Conservation (phyloP, 1,139 yeast genomes). For the Sugiyamaella novakii region DNA sequence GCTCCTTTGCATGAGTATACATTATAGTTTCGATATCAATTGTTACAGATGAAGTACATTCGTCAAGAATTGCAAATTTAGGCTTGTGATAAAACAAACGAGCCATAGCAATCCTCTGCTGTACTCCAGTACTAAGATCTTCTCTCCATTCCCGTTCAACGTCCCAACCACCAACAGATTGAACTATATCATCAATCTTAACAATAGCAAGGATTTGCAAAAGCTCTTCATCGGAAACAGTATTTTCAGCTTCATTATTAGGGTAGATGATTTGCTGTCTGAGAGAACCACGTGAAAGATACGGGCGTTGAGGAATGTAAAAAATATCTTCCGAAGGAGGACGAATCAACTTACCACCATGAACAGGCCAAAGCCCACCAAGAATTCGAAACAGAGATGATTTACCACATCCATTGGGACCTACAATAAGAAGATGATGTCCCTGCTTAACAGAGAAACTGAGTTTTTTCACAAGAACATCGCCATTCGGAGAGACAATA, state of each 20-base stretch:
- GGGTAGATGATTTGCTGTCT: constrained; percentile 92
- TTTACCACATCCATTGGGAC: constrained; percentile 96
- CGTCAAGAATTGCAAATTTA: constrained; percentile 90
- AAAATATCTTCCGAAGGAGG: constrained; percentile 74
- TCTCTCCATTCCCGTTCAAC: constrained; percentile 82
- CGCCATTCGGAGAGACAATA: constrained; percentile 82
- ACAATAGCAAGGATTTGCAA: constrained; percentile 56
- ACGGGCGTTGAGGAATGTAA: constrained; percentile 91
- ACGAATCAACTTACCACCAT: constrained; percentile 59
- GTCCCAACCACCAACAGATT: constrained; percentile 60
- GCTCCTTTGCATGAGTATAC: constrained; percentile 78
- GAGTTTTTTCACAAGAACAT: constrained; percentile 65
- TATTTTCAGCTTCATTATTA: constrained; percentile 62
- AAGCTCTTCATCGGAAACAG: constrained; percentile 63
- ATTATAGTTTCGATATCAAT: constrained; percentile 89
- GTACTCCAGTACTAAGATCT: constrained; percentile 87
- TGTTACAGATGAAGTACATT: constrained; percentile 92
- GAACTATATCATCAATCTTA: constrained; percentile 42
- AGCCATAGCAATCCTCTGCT: constrained; percentile 92
- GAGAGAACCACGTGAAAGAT: constrained; percentile 72
- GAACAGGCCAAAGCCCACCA: constrained; percentile 92
- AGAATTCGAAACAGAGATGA: constrained; percentile 86
- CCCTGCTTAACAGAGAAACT: constrained; percentile 77
- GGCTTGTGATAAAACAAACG: constrained; percentile 89
- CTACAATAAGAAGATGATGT: constrained; percentile 84